These are phyloP conservation scores for Uronychia setigera DNA, from an alignment of 73 alveolate genomes.

Conservation along the genomic window DNA sequence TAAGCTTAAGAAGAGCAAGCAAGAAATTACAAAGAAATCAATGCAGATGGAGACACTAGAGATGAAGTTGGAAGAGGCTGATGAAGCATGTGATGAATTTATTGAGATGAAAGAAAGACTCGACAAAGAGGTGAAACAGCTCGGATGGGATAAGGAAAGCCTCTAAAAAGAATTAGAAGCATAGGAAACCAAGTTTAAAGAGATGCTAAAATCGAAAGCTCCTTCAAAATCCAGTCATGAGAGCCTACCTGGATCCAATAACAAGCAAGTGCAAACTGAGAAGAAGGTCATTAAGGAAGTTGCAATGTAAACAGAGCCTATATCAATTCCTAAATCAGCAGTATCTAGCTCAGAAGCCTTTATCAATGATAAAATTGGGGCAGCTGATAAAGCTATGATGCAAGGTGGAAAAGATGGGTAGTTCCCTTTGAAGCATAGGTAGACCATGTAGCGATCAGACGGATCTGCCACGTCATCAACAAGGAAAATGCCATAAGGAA, in stretches of 20 bases:
- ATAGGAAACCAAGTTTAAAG: not conserved
- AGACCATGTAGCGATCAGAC: not conserved
- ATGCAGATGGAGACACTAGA: not conserved
- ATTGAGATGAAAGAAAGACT: not conserved
- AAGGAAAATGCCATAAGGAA: too few species aligned
- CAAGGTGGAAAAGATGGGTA: not conserved
- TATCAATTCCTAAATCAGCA: not conserved
- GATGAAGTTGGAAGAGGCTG: slow-evolving; percentile 31
- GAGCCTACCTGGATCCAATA: not conserved
- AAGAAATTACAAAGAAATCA: not conserved
- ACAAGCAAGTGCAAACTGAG: not conserved
- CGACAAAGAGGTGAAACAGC: not conserved
- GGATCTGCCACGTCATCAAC: not conserved
- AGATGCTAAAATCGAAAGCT: slow-evolving; percentile 1
- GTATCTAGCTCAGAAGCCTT: not conserved
- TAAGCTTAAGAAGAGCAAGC: not conserved
- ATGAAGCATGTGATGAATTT: not conserved
- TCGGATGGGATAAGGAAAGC: not conserved
- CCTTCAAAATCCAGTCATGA: not conserved
- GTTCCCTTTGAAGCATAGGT: not conserved
- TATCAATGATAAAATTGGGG: not conserved
- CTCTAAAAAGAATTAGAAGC: not conserved
- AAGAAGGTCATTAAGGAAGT: not conserved
- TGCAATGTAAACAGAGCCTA: slow-evolving; percentile 8
- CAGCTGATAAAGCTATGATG: not conserved